These are phyloP conservation scores for Sarcodon sp. DNA, from an alignment of 768 basidiomycete species.

Conservation along the genomic window DNA sequence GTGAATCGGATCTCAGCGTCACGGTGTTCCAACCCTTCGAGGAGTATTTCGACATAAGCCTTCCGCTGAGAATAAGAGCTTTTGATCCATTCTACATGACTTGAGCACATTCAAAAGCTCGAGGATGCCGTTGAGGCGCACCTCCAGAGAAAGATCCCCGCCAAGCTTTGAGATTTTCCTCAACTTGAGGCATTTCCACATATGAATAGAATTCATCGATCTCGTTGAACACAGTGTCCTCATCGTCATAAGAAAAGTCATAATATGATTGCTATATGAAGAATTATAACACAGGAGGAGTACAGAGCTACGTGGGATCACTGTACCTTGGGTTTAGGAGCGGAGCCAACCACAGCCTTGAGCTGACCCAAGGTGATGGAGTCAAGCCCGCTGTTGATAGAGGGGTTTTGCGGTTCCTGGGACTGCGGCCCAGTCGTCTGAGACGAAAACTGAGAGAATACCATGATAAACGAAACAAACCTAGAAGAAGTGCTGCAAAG, in stretches of 20 bases:
- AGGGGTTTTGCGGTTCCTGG: slow-evolving; percentile 14
- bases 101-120: slow-evolving; percentile 7
- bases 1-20: slow-evolving; percentile 77
- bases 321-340: slow-evolving; percentile 64
- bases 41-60: slow-evolving; percentile 63
- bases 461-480: slow-evolving; percentile 14
- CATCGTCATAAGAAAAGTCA: slow-evolving; percentile 92
- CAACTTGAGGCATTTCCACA: slow-evolving; percentile 85
- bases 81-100: slow-evolving; percentile 63
- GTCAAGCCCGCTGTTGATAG: slow-evolving; percentile 34
- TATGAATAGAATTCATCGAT: slow-evolving; percentile 98
- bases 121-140: slow-evolving; percentile 19
- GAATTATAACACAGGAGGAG: slow-evolving; percentile 9
- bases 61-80: slow-evolving; percentile 47
- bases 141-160: slow-evolving; percentile 72
- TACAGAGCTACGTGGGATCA: neutral
- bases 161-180: slow-evolving; percentile 82
- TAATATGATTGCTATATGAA: slow-evolving; percentile 64
- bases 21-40: slow-evolving; percentile 82
- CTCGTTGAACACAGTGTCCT: slow-evolving; percentile 91
- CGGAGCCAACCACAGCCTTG: slow-evolving; percentile 55
- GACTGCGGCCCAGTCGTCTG: slow-evolving; percentile 9
- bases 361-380: slow-evolving; percentile 77
- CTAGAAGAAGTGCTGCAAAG: neutral
- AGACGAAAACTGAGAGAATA: slow-evolving; percentile 17